A percentile compares a stretch with the other conserved stretches of the same genome.
phyloP scores from a whole-genome alignment of 2,329 filamentous ascomycete species.

The Cordyceps farinosa region DNA sequence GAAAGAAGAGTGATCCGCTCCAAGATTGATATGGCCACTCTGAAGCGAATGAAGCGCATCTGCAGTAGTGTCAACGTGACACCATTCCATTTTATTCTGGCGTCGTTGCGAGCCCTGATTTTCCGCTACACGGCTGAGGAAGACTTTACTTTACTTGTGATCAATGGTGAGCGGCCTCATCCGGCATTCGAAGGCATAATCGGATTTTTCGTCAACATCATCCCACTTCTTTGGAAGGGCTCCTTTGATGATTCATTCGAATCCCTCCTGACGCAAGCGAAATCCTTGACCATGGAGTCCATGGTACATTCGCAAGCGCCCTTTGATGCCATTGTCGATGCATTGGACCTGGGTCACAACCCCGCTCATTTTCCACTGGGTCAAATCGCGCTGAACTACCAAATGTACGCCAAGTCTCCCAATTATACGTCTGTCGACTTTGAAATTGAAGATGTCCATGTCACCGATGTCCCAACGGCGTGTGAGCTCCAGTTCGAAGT shows the following conservation, averaged over 20 bases:
- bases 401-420: slow-evolving; percentile 8
- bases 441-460: slow-evolving; percentile 1
- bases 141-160: background rate
- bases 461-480: slow-evolving; percentile 3
- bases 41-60: slow-evolving; percentile 8
- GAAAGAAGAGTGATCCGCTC: background rate
- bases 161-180: slow-evolving; percentile 5
- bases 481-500: slow-evolving; percentile 12
- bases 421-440: background rate
- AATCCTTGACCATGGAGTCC: background rate
- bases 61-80: slow-evolving; percentile 5
- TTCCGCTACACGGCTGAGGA: slow-evolving; percentile 8
- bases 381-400: slow-evolving; percentile 4
- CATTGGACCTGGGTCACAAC: background rate
- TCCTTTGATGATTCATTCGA: background rate
- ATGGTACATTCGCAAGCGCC: slow-evolving; percentile 6
- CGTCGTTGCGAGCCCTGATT: background rate
- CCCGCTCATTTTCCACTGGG: background rate
- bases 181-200: slow-evolving; percentile 5
- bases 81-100: slow-evolving; percentile 1
- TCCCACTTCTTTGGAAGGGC: background rate
- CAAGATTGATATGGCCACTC: background rate
- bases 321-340: slow-evolving; percentile 3
- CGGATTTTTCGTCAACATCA: slow-evolving; percentile 8
- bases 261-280: background rate